Percentiles rank a stretch among this genome's conserved stretches.
These are phyloP conservation scores for Sphaerulina vaccinii DNA, from an alignment of 2,329 filamentous ascomycete species.

Conservation along the genomic window DNA sequence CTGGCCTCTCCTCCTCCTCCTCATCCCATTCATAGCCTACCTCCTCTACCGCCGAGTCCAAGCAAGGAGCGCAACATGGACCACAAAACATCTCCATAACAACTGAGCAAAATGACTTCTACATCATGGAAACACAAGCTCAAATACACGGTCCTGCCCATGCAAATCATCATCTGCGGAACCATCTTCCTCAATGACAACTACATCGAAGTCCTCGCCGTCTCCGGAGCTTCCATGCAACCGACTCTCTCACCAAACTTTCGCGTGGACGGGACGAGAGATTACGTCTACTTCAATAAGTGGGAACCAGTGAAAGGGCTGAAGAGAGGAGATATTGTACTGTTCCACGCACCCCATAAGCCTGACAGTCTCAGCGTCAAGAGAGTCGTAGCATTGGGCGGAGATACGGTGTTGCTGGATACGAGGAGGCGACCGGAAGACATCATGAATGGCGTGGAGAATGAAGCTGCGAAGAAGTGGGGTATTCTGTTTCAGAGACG, in stretches of 20 bases:
- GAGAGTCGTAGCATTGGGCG: slow-evolving; percentile 75
- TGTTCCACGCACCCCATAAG: slow-evolving; percentile 57
- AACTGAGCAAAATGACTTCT: neutral
- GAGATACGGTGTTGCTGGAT: slow-evolving; percentile 69
- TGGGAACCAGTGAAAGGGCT: slow-evolving; percentile 31
- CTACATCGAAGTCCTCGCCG: slow-evolving; percentile 38
- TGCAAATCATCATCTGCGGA: slow-evolving; percentile 12
- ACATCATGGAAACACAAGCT: slow-evolving; percentile 1
- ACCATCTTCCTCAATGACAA: slow-evolving; percentile 43
- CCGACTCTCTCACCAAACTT: slow-evolving; percentile 47
- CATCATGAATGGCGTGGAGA: slow-evolving; percentile 39
- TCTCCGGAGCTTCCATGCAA: slow-evolving; percentile 46
- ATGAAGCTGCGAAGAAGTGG: slow-evolving; percentile 32
- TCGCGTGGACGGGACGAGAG: slow-evolving; percentile 41
- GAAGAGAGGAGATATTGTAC: slow-evolving; percentile 46
- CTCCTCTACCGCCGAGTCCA: slow-evolving; percentile 7
- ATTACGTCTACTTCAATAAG: slow-evolving; percentile 42
- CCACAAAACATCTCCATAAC: slow-evolving; percentile 1
- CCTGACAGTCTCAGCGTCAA: slow-evolving; percentile 74
- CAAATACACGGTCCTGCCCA: slow-evolving; percentile 16
- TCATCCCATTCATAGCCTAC: slow-evolving; percentile 3
- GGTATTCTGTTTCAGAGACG: slow-evolving; percentile 25
- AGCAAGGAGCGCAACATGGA: slow-evolving; percentile 7
- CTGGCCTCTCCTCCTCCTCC: slow-evolving; percentile 4
- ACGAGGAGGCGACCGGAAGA: slow-evolving; percentile 36